Evolutionary conservation across 495 filamentous ascomycete genomes (phyloP), one percentile per base, ranked within the genome.

Genomic region (Hypoxylon fragiforme): DNA sequence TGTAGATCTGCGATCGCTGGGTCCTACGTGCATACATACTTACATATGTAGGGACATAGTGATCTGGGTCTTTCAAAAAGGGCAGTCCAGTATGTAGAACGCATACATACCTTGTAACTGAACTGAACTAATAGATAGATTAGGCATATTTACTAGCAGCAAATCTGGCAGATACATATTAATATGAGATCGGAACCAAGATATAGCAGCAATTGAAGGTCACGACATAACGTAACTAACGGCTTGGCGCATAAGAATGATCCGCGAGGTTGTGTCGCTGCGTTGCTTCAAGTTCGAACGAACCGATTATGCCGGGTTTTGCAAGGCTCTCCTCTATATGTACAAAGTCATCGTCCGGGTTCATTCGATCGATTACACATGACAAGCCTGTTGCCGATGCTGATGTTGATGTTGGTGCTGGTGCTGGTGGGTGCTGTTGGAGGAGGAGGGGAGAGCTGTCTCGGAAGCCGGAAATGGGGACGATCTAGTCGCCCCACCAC

Each of bases 401-500:
- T n/a, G n/a, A n/a, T n/a, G n/a, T n/a, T n/a, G n/a, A n/a, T n/a
- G n/a, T n/a, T n/a, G n/a, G n/a, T n/a, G n/a, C n/a, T n/a, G n/a
- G n/a, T n/a, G n/a, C n/a, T n/a, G n/a, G n/a, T n/a, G n/a, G n/a
- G n/a, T n/a, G n/a, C n/a, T 30, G 26, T 30, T 5, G 11, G 26
- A 52, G 36, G 54, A 38, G 37, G 50, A 26, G 49, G 40, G 28
- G 46, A 35, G 22, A 43, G 22, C 18, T 42, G 47, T 62, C 52
- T 56, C 47, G 48, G 52, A 46, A 52, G 34, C 32, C 52, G 58
- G 52, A 56, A 47, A 40, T 62, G 47, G 54, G 30, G 14, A 48
- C 44, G 32, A 20, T 32, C 30, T 44, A 31, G 35, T 9, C 37
- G n/a, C 42, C 47, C 47, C 47, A 53, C 57, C 14, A 22, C 35